A percentile compares a stretch with the other conserved stretches of the same genome.
phyloP scores from a whole-genome alignment of 768 basidiomycete genomes.

The Phaeolepiota aurea region DNA sequence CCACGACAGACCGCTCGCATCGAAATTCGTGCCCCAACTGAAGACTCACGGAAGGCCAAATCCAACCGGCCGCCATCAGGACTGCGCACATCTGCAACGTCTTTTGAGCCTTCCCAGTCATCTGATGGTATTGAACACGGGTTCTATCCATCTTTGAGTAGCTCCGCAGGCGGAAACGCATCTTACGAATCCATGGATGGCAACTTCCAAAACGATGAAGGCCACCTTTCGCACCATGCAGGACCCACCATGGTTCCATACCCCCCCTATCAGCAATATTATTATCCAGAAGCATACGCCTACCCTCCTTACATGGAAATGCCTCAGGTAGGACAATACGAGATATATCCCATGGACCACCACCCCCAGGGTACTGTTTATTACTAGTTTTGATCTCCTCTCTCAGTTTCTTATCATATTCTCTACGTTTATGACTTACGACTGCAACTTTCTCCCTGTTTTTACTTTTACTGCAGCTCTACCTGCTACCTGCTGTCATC shows the following conservation, averaged over 20 bases:
- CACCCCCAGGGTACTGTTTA: conserved; percentile 48
- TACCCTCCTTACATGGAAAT: conserved; percentile 65
- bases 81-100: conserved; percentile 42
- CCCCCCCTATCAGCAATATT: conserved; percentile 58
- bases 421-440: conserved; percentile 3
- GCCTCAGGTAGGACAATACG: conserved; percentile 58
- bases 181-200: conserved; percentile 19
- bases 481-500: background rate
- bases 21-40: conserved; percentile 62
- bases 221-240: conserved; percentile 15
- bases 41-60: conserved; percentile 17
- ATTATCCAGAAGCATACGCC: conserved; percentile 62
- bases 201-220: conserved; percentile 7
- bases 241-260: conserved; percentile 43
- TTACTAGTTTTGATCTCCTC: conserved; percentile 35
- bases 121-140: conserved; percentile 13
- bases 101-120: conserved; percentile 38
- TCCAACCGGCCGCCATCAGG: conserved; percentile 24
- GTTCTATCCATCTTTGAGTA: conserved; percentile 16
- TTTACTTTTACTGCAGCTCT: background rate
- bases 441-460: conserved; percentile 1
- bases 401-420: conserved; percentile 14
- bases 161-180: conserved; percentile 15
- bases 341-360: conserved; percentile 50
- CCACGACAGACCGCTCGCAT: conserved; percentile 65